These are phyloP conservation scores for Naumovozyma baii DNA, from an alignment of 805 yeast genomes.

Conservation along the genomic window DNA sequence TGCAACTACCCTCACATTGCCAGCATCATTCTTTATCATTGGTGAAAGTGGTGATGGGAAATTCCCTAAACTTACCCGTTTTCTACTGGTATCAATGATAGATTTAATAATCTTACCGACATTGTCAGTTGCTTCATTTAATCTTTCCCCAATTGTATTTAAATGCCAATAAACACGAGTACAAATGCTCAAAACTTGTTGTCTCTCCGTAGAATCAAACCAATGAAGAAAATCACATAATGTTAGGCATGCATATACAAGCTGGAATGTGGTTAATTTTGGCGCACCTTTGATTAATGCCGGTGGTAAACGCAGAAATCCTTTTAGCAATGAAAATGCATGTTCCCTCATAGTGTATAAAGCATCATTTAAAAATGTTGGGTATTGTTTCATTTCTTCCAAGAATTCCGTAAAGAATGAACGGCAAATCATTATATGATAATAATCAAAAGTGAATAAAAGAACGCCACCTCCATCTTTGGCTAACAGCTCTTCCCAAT, in stretches of 20 bases:
- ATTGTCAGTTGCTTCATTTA: slow-evolving; percentile 51
- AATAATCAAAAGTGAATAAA: slow-evolving; percentile 40
- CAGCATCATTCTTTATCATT: neutral
- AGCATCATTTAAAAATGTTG: slow-evolving; percentile 23
- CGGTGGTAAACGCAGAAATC: slow-evolving; percentile 37
- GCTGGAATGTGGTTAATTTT: slow-evolving; percentile 39
- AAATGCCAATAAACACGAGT: slow-evolving; percentile 50
- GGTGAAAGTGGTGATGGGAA: slow-evolving; percentile 5
- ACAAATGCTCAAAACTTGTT: slow-evolving; percentile 37
- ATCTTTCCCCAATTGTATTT: slow-evolving; percentile 45
- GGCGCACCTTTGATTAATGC: slow-evolving; percentile 48
- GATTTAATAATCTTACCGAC: slow-evolving; percentile 47
- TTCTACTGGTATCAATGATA: slow-evolving; percentile 38
- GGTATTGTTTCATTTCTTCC: slow-evolving; percentile 16
- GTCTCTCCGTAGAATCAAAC: slow-evolving; percentile 34
- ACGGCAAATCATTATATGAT: slow-evolving; percentile 36
- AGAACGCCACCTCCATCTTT: slow-evolving; percentile 42
- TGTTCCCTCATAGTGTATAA: slow-evolving; percentile 37
- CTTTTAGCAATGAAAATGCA: slow-evolving; percentile 37
- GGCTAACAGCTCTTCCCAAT: slow-evolving; percentile 37
- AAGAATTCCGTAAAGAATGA: slow-evolving; percentile 26
- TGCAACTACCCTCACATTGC: neutral
- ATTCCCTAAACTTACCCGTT: slow-evolving; percentile 12
- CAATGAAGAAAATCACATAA: slow-evolving; percentile 39
- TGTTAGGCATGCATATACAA: slow-evolving; percentile 46